Conservation (phyloP, 768 basidiomycete species). For the Mycena filopes region DNA sequence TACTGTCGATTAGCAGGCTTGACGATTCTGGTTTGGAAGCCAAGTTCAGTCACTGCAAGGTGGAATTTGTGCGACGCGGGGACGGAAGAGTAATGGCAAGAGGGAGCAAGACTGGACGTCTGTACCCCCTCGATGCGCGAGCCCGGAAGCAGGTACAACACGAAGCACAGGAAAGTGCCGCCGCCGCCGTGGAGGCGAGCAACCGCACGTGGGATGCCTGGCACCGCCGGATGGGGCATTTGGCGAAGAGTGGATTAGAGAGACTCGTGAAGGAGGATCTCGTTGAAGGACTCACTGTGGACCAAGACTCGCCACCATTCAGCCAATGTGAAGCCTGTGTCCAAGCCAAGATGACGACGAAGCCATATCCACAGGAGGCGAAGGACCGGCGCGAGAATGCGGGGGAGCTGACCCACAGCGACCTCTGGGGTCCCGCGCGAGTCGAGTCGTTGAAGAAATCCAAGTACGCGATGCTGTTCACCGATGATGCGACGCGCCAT, state of each 20-base stretch:
- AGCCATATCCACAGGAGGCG: conserved; percentile 26
- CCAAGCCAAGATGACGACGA: conserved; percentile 22
- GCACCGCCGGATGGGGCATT: conserved; percentile 25
- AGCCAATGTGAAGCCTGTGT: conserved; percentile 24
- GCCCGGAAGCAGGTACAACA: conserved; percentile 9
- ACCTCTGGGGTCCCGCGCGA: conserved; percentile 24
- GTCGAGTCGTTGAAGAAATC: conserved; percentile 13
- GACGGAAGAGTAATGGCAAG: background rate
- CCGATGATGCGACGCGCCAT: conserved; percentile 12
- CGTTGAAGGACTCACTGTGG: conserved; percentile 20
- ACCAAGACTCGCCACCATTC: conserved; percentile 13
- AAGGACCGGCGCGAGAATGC: conserved; percentile 14
- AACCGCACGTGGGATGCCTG: conserved; percentile 24
- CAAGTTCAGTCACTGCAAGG: conserved; percentile 10
- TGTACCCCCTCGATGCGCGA: background rate
- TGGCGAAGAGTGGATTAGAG: conserved; percentile 17
- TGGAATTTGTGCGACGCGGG: conserved; percentile 7
- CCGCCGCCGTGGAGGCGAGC: conserved; percentile 21
- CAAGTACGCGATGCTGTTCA: conserved; percentile 13
- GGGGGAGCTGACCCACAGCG: conserved; percentile 22
- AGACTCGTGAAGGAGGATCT: conserved; percentile 10
- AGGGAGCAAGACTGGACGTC: background rate
- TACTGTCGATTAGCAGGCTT: conserved; percentile 19
- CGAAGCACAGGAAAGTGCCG: conserved; percentile 3
- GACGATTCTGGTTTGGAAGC: conserved; percentile 24